A percentile compares a stretch with the other conserved stretches of the same genome.
phyloP scores from a whole-genome alignment of 768 basidiomycete genomes.

The Sutorius australiensis region DNA sequence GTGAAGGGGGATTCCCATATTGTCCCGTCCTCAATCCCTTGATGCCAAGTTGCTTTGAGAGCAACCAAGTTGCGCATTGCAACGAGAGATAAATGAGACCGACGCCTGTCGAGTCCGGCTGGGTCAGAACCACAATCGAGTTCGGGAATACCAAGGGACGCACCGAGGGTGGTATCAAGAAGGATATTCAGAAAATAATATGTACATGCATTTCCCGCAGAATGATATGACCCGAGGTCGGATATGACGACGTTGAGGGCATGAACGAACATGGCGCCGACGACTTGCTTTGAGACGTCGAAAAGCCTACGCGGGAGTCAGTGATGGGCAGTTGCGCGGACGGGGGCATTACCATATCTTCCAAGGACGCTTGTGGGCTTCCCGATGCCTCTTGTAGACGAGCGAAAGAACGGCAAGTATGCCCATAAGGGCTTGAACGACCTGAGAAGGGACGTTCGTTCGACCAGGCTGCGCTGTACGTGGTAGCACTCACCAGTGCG shows the following conservation, averaged over 20 bases:
- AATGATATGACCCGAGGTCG: conserved; percentile 64
- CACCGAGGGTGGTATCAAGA: conserved; percentile 73
- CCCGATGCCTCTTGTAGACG: conserved; percentile 84
- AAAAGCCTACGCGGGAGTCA: conserved; percentile 56
- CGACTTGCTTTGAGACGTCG: conserved; percentile 89
- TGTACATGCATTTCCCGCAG: conserved; percentile 81
- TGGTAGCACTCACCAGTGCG: conserved; percentile 36
- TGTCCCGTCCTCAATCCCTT: conserved; percentile 83
- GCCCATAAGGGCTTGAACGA: conserved; percentile 88
- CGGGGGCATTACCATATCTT: conserved; percentile 68
- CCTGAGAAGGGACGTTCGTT: conserved; percentile 34
- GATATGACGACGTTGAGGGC: conserved; percentile 77
- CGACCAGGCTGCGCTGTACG: neutral
- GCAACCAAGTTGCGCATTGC: conserved; percentile 56
- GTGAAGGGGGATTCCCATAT: conserved; percentile 81
- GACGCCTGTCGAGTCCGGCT: conserved; percentile 50
- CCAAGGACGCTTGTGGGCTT: conserved; percentile 85
- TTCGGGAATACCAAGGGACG: conserved; percentile 21
- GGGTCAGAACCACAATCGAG: conserved; percentile 5
- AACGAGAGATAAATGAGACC: conserved; percentile 74
- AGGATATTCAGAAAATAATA: conserved; percentile 92
- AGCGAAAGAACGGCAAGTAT: conserved; percentile 83
- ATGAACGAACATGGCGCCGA: conserved; percentile 82
- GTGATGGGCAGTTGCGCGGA: neutral
- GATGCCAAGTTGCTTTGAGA: conserved; percentile 59